Evolutionary conservation across 2,329 filamentous ascomycete genomes (phyloP), one percentile per base, ranked within the genome.

Genomic region (Alternaria atra): DNA sequence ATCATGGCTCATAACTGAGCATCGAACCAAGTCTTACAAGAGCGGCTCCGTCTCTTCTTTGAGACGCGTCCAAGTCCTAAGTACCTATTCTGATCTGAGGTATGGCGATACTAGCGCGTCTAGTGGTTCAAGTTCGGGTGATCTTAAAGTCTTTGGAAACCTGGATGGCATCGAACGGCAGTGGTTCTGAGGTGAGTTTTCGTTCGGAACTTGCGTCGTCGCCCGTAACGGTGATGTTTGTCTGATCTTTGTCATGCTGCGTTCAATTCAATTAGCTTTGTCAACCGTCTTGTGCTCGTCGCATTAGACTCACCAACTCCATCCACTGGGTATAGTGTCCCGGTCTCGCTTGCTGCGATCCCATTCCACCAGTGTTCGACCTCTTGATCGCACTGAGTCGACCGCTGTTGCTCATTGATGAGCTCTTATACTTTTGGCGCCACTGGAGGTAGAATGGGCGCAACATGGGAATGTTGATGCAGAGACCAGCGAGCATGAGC

Each of bases 381-480:
- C 61, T 53, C 32, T 63, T 63, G 10, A 46, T 29, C 8, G 39
- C 58, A 42, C 54, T 64, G 15, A 44, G 44, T 32, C 44, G 43
- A 17, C 30, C 52, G 9, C 47, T 62, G 44, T 52, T 60, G 42
- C 46, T 54, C 37, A 56, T 20, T 13, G 59, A 65, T 1, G 58
- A 44, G 2, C 51, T 53, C 58, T 69, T 70, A 60, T 69, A 69
- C 32, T 65, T 67, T 2, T 60, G 32, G n/a, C 68, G 66, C 54
- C 61, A 62, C 10, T 59, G 65, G 29, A 69, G 58, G 46, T 69
- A 70, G 50, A 69, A 70, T 3, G 68, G 68, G 2, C 66, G 66
- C 9, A 70, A 57, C 68, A 69, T 68, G 15, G 68, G 68, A 17
- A 70, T 70, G 53, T 70, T 70, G 56, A 69, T 68, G 48, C 66